These are phyloP conservation scores for Sophora flavescens DNA, from an alignment of 306 rosid genomes.

Conservation along the genomic window DNA sequence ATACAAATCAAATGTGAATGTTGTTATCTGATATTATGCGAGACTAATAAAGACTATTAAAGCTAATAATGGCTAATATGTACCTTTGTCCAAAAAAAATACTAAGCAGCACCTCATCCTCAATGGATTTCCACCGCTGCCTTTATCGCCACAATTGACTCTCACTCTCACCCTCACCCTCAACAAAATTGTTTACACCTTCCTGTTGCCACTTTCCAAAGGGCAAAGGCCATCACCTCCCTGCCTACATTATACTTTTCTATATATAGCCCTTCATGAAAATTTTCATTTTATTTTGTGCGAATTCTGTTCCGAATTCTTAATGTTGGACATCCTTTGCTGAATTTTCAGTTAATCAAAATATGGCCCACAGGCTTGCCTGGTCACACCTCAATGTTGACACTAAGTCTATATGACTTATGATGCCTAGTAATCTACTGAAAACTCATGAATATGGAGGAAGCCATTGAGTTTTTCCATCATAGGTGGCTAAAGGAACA, in stretches of 20 bases:
- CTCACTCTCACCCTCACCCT: not conserved
- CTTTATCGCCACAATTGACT: not conserved
- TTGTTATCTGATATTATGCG: too few species aligned
- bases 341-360: constrained; percentile 27
- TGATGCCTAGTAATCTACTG: constrained; percentile 16
- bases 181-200: not conserved
- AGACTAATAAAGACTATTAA: too few species aligned
- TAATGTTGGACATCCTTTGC: not conserved
- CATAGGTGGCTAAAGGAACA: constrained; percentile 17
- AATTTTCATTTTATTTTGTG: not conserved
- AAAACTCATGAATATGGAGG: not conserved
- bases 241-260: constrained; percentile 12
- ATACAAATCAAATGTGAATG: too few species aligned
- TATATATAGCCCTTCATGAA: not conserved
- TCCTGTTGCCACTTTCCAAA: constrained; percentile 26
- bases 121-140: not conserved
- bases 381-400: constrained; percentile 8
- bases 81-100: too few species aligned
- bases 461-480: not conserved
- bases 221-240: not conserved
- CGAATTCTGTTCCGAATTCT: constrained; percentile 15
- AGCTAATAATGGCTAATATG: too few species aligned
- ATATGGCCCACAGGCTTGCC: not conserved
- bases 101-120: not conserved
- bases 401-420: not conserved